Evolutionary conservation across 2,329 filamentous ascomycete genomes (phyloP).

Genomic region (Trichoderma breve): DNA sequence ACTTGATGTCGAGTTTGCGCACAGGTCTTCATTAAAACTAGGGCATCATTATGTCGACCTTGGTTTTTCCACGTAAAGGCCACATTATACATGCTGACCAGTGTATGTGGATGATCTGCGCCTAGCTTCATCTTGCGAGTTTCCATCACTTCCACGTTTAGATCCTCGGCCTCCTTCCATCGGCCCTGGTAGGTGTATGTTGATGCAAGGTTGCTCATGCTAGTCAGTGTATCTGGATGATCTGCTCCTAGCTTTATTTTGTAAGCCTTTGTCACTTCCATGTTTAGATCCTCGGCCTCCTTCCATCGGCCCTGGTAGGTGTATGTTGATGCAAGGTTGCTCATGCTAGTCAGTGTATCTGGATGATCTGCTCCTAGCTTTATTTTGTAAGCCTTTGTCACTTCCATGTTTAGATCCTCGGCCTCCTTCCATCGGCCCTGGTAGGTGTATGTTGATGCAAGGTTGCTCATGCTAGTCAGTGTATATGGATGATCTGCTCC

Average conservation of each 20-base stretch:
- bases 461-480: background rate
- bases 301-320: too few species aligned
- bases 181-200: background rate
- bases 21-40: background rate
- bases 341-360: background rate
- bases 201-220: too few species aligned
- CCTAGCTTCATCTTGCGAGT: background rate
- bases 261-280: too few species aligned
- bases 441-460: background rate
- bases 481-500: too few species aligned
- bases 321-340: background rate
- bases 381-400: background rate
- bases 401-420: background rate
- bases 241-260: too few species aligned
- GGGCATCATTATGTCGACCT: background rate
- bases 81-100: background rate
- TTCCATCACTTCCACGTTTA: background rate
- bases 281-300: too few species aligned
- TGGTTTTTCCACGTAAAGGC: background rate
- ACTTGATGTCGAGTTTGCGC: background rate
- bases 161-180: background rate
- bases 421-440: background rate
- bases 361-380: background rate
- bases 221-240: too few species aligned
- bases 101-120: background rate